Conservation (phyloP, 1,284 basidiomycete genomes). For the Termitomyces sp. region DNA sequence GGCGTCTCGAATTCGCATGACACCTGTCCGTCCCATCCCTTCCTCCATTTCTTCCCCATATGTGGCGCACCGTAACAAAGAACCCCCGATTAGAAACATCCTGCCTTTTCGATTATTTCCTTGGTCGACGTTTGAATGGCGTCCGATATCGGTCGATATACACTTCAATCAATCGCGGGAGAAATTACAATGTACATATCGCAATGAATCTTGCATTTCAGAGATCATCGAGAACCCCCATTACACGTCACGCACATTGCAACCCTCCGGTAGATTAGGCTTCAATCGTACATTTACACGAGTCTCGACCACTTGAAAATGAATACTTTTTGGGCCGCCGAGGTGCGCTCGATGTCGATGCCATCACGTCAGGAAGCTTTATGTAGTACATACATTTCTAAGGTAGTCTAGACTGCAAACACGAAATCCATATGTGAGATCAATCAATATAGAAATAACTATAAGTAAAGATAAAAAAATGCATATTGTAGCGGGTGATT, state of each 20-base stretch:
- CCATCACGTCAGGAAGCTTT: not conserved
- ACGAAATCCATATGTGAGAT: not conserved
- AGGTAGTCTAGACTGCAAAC: too few relatives aligned
- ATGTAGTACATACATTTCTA: not conserved
- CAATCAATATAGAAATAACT: not conserved
- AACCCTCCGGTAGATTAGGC: not conserved
- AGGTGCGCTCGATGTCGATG: not conserved
- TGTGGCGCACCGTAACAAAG: slow-evolving; percentile 1
- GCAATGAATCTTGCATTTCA: too few relatives aligned
- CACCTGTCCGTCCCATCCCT: too few relatives aligned
- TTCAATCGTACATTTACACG: not conserved
- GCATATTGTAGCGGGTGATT: too few relatives aligned
- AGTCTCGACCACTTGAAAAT: too few relatives aligned
- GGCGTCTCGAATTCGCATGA: too few relatives aligned
- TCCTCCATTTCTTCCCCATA: not conserved
- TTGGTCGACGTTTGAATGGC: not conserved
- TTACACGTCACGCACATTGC: too few relatives aligned
- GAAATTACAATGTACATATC: not conserved
- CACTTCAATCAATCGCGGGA: not conserved
- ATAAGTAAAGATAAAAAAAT: not conserved
- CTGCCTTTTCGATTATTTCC: not conserved
- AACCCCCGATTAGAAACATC: not conserved
- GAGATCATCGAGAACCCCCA: too few relatives aligned
- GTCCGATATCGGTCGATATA: not conserved
- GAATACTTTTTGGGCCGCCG: too few relatives aligned